Base-by-base conservation (phyloP, 192 early-diverging fungal species). In the Irineochytrium annulatum region DNA sequence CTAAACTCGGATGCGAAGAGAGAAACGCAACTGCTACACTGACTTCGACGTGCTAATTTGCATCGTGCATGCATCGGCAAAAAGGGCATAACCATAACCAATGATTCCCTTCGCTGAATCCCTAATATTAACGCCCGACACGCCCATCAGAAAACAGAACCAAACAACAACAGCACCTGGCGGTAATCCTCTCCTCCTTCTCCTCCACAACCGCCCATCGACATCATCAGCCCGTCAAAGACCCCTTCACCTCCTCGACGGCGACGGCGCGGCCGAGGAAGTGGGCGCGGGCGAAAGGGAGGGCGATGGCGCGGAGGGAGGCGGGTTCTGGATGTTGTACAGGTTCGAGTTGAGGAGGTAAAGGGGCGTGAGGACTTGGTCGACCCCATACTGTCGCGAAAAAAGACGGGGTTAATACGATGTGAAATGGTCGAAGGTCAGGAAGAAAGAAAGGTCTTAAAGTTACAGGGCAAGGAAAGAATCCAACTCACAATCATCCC, bases 281-380 rank as follows among this genome's bases (percentile, higher is more conserved):
- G 37, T 8, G 37, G 37, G 8, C 11, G 37, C 37, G 37, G 37
- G n/a, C n/a, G 37, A 13, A 41, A 13, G 37, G 37, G 37, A 41
- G 37, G 37, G 37, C n/a, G 37, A 41, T 8, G 37, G 48, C 8
- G 48, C 13, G 48, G 13, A 6, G 17, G 6, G 13, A 22, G 48
- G 17, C 48, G 48, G 6, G 48, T 49, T 8, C 11, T 49, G 13
- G 13, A 49, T 14, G 46, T 49, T 49, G 46, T 49, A 49, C 6
- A 49, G 13, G 46, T 24, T 49, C 46, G 26, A 22, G 46, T 49
- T 49, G 13, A 49, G 24, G 24, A 49, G 22, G 46, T 49, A 49
- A 24, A 49, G 46, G 17, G 46, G 46, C 46, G 46, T 49, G 6
- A 49, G 46, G 46, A 49, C 26, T 24, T 49, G 13, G 24, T 49